Evolutionary conservation across 2,329 filamentous ascomycete genomes (phyloP).

Genomic region (Penicillium rolfsii): DNA sequence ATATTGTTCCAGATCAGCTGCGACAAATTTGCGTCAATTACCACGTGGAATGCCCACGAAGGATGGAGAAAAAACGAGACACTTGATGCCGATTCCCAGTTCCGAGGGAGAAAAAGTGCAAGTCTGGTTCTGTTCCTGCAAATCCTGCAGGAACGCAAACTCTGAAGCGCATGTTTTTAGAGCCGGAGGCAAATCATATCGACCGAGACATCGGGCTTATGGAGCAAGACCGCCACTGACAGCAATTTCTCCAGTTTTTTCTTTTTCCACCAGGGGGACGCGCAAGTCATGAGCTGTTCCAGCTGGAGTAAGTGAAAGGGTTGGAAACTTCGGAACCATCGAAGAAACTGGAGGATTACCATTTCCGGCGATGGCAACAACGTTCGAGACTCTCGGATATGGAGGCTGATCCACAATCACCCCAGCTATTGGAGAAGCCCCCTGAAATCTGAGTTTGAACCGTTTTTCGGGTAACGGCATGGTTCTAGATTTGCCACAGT

Average conservation of each 20-base stretch:
- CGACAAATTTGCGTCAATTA: neutral
- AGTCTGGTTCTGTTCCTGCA: constrained; percentile 8
- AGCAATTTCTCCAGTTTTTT: neutral
- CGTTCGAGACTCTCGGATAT: constrained; percentile 2
- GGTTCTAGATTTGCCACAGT: constrained; percentile 5
- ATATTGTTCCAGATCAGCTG: neutral
- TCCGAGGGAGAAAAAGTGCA: neutral
- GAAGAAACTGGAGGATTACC: neutral
- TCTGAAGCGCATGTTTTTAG: neutral
- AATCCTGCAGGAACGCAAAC: constrained; percentile 3
- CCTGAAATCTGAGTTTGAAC: constrained; percentile 1
- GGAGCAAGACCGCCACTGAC: constrained; percentile 1
- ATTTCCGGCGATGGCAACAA: constrained; percentile 12
- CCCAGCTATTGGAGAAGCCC: constrained; percentile 1
- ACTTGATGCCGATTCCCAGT: neutral
- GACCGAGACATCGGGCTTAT: neutral
- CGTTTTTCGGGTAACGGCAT: neutral
- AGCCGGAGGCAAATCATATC: neutral
- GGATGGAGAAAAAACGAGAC: neutral
- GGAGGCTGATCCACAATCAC: neutral
- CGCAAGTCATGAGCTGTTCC: neutral
- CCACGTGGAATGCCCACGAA: neutral
- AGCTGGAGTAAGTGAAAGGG: neutral
- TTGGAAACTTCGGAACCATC: constrained; percentile 6
- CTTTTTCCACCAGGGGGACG: neutral